Base-by-base conservation (phyloP, 2,329 filamentous ascomycete genomes). In the Penicillium sclerotigenum region DNA sequence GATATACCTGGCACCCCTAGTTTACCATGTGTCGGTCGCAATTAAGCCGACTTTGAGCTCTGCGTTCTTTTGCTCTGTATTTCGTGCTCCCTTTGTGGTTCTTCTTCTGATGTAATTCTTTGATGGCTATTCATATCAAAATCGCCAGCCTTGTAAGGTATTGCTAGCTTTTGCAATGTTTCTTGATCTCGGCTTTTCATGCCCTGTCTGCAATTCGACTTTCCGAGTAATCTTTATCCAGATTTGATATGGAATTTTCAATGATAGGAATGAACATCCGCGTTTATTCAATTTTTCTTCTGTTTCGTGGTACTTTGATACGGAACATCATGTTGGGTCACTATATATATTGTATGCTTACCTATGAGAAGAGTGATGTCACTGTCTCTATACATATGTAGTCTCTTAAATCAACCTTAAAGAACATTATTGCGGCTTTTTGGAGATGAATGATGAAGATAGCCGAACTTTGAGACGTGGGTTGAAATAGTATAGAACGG, bases 71-170 rank as follows among this genome's bases (percentile, higher is more conserved):
- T 47, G 42, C 42, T 40, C 18, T 26, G 24, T 41, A 18, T 50
- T 31, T 48, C 11, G 18, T 42, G 16, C 16, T 5, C 45, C 33
- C 10, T 26, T 36, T 16, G 16, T 28, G 20, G 3, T 31, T 38
- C 37, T 47, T n/a, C 36, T 62, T 62, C 52, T 58, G 52, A 52
- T 60, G 58, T 63, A 61, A 49, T 56, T 58, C 43, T 55, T 60
- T 50, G 20, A 33, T 36, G 52, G 42, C 42, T 31, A 16, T 52
- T 10, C 47, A 13, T 33, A 24, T 50, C 24, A 26, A 41, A 9
- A 46, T 40, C 14, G 29, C 45, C 38, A n/a, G 40, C 33, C 47
- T 38, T 40, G 47, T 56, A 52, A 42, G 53, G 53, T 56, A 56
- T 46, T 53, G 42, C 31, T 41, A 8, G 52, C 29, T 28, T 41